phyloP scores from a whole-genome alignment of 768 basidiomycete genomes.

The Pulveroboletus sp. region DNA sequence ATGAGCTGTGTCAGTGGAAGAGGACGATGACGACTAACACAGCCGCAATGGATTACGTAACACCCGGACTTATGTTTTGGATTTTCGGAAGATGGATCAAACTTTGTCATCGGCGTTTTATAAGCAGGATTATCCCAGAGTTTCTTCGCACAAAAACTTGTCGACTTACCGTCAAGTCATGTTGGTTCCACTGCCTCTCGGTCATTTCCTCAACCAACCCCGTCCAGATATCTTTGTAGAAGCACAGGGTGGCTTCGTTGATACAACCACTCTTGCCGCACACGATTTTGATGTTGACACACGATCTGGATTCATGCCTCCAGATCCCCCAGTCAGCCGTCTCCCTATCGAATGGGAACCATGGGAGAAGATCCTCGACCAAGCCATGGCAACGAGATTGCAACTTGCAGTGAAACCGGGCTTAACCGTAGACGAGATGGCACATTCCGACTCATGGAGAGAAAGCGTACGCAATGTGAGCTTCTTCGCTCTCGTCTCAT shows the following conservation, averaged over 20 bases:
- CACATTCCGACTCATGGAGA: slow-evolving; percentile 53
- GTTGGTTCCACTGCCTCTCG: slow-evolving; percentile 14
- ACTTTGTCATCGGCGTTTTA: no score
- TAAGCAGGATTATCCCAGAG: no score
- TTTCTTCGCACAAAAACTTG: no score
- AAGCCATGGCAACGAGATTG: slow-evolving; percentile 46
- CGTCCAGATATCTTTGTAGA: slow-evolving; percentile 31
- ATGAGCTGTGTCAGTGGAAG: no score
- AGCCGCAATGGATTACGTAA: no score
- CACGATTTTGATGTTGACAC: slow-evolving; percentile 94
- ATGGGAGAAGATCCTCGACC: slow-evolving; percentile 68
- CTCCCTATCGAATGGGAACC: slow-evolving; percentile 61
- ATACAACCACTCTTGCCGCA: slow-evolving; percentile 67
- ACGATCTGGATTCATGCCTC: slow-evolving; percentile 89
- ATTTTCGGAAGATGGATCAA: no score
- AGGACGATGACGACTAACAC: no score
- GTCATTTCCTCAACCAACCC: slow-evolving; percentile 36
- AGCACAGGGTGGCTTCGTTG: slow-evolving; percentile 28
- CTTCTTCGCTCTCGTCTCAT: not conserved
- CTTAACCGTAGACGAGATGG: slow-evolving; percentile 35
- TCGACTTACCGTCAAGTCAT: slow-evolving; percentile 2
- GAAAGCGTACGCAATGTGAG: slow-evolving; percentile 47
- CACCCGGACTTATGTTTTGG: no score
- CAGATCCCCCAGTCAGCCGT: slow-evolving; percentile 61
- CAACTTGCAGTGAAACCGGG: slow-evolving; percentile 51